Evolutionary conservation across 2,329 filamentous ascomycete genomes (phyloP).

Genomic region (Epichloe amarillans): DNA sequence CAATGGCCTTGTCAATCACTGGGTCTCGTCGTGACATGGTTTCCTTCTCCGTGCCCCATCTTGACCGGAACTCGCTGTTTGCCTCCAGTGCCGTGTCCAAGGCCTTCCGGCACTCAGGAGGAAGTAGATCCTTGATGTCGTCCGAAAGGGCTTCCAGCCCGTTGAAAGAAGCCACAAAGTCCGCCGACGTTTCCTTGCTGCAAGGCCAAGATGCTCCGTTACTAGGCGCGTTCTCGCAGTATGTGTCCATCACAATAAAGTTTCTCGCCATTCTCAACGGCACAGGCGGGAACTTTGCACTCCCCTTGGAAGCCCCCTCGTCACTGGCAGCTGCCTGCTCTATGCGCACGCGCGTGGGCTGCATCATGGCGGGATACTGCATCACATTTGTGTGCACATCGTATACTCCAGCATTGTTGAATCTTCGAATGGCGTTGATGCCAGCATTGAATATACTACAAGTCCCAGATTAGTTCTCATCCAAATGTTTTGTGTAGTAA

Average conservation of each 20-base stretch:
- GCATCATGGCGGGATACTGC: slow-evolving; percentile 77
- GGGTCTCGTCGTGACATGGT: slow-evolving; percentile 39
- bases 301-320: slow-evolving; percentile 14
- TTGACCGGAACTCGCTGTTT: slow-evolving; percentile 59
- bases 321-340: slow-evolving; percentile 48
- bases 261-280: slow-evolving; percentile 38
- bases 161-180: slow-evolving; percentile 38
- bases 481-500: too few species aligned
- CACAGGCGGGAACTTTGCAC: slow-evolving; percentile 32
- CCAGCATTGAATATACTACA: slow-evolving; percentile 69
- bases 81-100: slow-evolving; percentile 53
- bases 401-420: slow-evolving; percentile 67
- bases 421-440: slow-evolving; percentile 53
- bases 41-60: slow-evolving; percentile 57
- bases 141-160: slow-evolving; percentile 52
- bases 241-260: slow-evolving; percentile 41
- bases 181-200: slow-evolving; percentile 27
- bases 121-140: slow-evolving; percentile 53
- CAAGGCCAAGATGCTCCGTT: slow-evolving; percentile 34
- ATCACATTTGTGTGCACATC: slow-evolving; percentile 89
- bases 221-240: slow-evolving; percentile 36
- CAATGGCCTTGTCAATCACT: slow-evolving; percentile 50
- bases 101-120: slow-evolving; percentile 55
- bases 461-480: not conserved
- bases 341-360: slow-evolving; percentile 76